Evolutionary conservation across 23 red algal genomes (phyloP), one percentile per base, ranked within the genome.

Genomic region (Gracilaria gracilis): DNA sequence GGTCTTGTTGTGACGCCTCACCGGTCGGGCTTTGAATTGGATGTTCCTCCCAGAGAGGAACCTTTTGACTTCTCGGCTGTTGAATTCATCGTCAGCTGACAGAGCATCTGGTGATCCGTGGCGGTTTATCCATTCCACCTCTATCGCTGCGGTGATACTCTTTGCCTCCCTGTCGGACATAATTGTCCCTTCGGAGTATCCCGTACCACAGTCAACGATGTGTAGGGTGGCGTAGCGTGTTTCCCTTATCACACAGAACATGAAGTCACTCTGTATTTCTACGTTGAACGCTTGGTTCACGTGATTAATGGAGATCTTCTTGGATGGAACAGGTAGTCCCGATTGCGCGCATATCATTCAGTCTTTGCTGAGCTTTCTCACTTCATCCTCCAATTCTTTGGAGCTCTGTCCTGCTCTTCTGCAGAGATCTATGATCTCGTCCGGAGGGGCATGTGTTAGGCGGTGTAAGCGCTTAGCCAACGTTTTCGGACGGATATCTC

Each of bases 301-400:
- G n/a, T n/a, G n/a, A 31, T 36, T 67, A 11, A 27, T 66, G 61
- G 36, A 67, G 16, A 67, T 35, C 33, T 44, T n/a, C n/a, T n/a
- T n/a, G n/a, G n/a, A n/a, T n/a, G n/a, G n/a, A n/a, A n/a, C n/a
- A n/a, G n/a, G n/a, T n/a, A n/a, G n/a, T n/a, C n/a, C n/a, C n/a
- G n/a, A n/a, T n/a, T n/a, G n/a, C n/a, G n/a, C n/a, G n/a, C 57
- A 85, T 38, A 85, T 51, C 39, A 40, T 67, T 8, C 81, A 85
- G 20, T 33, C 35, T 5, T 13, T 21, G 13, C 17, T 4, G 57
- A 61, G 7, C 6, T 48, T 32, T 15, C 12, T 67, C 4, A 85
- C 46, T 16, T 85, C 53, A 9, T 42, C 13, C 23, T 42, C 61
- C 3, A 57, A 14, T 31, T 57, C 39, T 40, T 5, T 3, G 7